A percentile compares a stretch with the other conserved stretches of the same genome.
These are phyloP conservation scores for Tylopilus vinaceipallidus DNA, from an alignment of 768 basidiomycete genomes.

Conservation along the genomic window DNA sequence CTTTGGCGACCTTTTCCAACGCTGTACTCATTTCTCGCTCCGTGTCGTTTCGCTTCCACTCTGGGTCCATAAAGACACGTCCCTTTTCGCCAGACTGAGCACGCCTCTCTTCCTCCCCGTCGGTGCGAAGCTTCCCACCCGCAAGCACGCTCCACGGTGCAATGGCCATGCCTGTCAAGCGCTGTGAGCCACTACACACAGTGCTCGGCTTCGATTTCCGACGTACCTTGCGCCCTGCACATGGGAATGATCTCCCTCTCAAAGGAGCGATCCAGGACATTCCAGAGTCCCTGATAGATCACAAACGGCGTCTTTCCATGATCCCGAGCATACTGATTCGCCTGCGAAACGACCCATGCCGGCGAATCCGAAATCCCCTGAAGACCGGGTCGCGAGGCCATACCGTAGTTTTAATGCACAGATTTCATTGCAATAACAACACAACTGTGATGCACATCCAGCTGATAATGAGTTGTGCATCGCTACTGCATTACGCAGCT, in stretches of 20 bases:
- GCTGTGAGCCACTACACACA: not conserved
- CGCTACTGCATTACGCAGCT: too few relatives aligned
- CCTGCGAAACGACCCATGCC: slow-evolving; percentile 48
- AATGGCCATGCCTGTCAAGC: slow-evolving; percentile 22
- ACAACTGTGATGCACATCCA: too few relatives aligned
- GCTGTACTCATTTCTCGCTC: slow-evolving; percentile 36
- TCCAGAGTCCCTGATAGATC: slow-evolving; percentile 52
- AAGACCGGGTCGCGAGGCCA: too few relatives aligned
- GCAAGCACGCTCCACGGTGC: slow-evolving; percentile 39
- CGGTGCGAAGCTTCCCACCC: slow-evolving; percentile 29
- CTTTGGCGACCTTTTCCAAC: slow-evolving; percentile 38
- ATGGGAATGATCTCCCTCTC: slow-evolving; percentile 53
- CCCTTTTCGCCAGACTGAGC: slow-evolving; percentile 37
- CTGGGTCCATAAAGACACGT: slow-evolving; percentile 21
- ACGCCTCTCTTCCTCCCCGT: slow-evolving; percentile 30
- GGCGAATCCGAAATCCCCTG: slow-evolving; percentile 46
- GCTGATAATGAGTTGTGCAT: too few relatives aligned
- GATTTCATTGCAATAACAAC: too few relatives aligned
- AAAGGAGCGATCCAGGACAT: slow-evolving; percentile 43
- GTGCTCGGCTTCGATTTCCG: not conserved
- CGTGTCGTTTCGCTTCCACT: slow-evolving; percentile 36
- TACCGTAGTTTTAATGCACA: too few relatives aligned
- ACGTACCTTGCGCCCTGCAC: slow-evolving; percentile 32
- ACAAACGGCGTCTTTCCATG: slow-evolving; percentile 50
- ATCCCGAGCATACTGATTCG: slow-evolving; percentile 49